A percentile compares a stretch with the other conserved stretches of the same genome.
phyloP scores from a whole-genome alignment of 2,329 filamentous ascomycete genomes.

The Trichoderma atroviride region DNA sequence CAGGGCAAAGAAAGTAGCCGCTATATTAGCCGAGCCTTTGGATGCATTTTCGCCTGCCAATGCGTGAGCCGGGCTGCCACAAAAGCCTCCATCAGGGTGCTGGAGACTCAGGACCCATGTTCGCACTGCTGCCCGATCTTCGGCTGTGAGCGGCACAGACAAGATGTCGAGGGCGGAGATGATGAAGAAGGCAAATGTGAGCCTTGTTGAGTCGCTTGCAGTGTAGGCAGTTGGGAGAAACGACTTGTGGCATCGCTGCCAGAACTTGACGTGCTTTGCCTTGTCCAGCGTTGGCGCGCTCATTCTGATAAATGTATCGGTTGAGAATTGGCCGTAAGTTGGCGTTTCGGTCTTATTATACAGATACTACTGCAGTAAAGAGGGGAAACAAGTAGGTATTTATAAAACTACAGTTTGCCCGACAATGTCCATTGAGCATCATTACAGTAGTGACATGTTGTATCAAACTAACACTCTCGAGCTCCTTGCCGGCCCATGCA shows the following conservation, averaged over 20 bases:
- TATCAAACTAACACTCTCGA: background rate
- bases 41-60: constrained; percentile 47
- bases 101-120: constrained; percentile 87
- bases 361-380: background rate
- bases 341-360: background rate
- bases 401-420: background rate
- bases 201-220: constrained; percentile 84
- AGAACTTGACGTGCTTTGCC: constrained; percentile 82
- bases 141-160: constrained; percentile 56
- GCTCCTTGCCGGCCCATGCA: background rate
- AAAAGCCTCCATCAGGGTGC: constrained; percentile 84
- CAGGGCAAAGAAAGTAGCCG: constrained; percentile 88
- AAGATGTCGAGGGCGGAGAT: constrained; percentile 84
- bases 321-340: background rate
- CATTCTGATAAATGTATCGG: background rate
- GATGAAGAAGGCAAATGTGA: constrained; percentile 88
- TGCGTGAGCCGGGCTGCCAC: constrained; percentile 74
- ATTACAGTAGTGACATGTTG: background rate
- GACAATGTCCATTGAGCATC: background rate
- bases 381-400: background rate
- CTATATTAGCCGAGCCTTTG: constrained; percentile 66
- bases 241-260: constrained; percentile 82
- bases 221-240: constrained; percentile 83
- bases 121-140: constrained; percentile 52
- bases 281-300: constrained; percentile 51